Percentiles rank a stretch among this genome's conserved stretches.
phyloP scores from a whole-genome alignment of 352 stramenopile species.

The Globisporangium nodosum region DNA sequence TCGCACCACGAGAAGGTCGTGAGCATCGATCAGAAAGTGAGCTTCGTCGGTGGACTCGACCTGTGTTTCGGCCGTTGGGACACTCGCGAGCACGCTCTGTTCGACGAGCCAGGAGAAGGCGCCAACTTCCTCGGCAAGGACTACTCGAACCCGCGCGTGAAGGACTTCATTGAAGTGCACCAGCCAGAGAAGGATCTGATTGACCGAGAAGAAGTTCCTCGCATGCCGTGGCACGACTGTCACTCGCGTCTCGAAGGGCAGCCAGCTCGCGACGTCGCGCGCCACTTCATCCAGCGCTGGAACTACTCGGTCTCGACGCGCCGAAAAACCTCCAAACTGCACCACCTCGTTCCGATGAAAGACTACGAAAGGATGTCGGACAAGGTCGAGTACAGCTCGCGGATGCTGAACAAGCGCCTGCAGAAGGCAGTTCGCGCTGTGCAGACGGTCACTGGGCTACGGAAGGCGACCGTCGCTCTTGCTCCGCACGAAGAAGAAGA shows the following conservation, averaged over 20 bases:
- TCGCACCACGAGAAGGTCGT: slow-evolving; percentile 93
- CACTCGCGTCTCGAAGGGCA: slow-evolving; percentile 79
- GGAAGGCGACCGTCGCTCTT: slow-evolving; percentile 9
- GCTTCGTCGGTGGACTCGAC: slow-evolving; percentile 88
- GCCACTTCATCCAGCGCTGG: slow-evolving; percentile 86
- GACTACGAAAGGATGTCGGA: slow-evolving; percentile 33
- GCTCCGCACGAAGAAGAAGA: slow-evolving; percentile 11
- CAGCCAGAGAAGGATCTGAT: slow-evolving; percentile 72
- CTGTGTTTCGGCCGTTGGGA: slow-evolving; percentile 89
- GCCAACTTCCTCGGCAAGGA: slow-evolving; percentile 79
- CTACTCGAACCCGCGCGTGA: slow-evolving; percentile 80
- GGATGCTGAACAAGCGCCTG: slow-evolving; percentile 41
- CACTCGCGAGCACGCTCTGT: slow-evolving; percentile 54
- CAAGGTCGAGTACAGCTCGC: slow-evolving; percentile 31
- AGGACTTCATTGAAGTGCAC: slow-evolving; percentile 81
- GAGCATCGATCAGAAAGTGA: slow-evolving; percentile 83
- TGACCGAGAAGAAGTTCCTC: slow-evolving; percentile 55
- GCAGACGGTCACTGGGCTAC: slow-evolving; percentile 35
- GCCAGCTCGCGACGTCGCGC: slow-evolving; percentile 71
- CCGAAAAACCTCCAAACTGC: slow-evolving; percentile 68
- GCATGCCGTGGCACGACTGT: slow-evolving; percentile 86
- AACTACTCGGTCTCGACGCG: slow-evolving; percentile 84
- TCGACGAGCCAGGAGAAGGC: slow-evolving; percentile 44
- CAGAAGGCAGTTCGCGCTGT: slow-evolving; percentile 67
- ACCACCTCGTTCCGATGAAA: slow-evolving; percentile 75